Evolutionary conservation across 2,329 filamentous ascomycete species (phyloP), one percentile per base, ranked within the genome.

Genomic region (Chaetomium sp.): DNA sequence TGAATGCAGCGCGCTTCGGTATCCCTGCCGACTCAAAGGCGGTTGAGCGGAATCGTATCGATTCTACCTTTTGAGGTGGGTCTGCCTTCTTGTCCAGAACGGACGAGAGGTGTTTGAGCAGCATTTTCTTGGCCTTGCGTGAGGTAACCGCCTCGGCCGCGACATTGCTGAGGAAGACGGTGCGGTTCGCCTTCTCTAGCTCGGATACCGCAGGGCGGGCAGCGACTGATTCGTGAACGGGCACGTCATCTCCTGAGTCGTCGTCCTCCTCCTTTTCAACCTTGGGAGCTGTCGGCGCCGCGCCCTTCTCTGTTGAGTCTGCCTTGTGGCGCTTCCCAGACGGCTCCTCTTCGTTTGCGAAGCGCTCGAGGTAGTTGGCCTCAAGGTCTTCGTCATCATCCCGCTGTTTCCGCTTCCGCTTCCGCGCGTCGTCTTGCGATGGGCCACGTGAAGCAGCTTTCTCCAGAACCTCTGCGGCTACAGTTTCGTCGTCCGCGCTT

Each of bases 1-100:
- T 95, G 76, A 88, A 98, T 27, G 95, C 91, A n/a, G 94, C 95
- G 68, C 94, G 91, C 80, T 97, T 97, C 57, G 95, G 95, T 63
- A 97, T 85, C 19, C 87, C 82, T 42, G 82, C 85, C 31, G 87
- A 87, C 5, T 90, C 85, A 76, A 96, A 98, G 2, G 95, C 91
- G 16, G 93, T 92, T 8, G 94, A 98, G 64, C 95, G 91, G 82
- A 98, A 99, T 25, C 95, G 92, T 66, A 99, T 83, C 2, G 93
- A 97, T 75, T 97, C 91, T 53, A 99, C 82, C 72, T 91, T 93
- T 77, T 91, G 90, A 1, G 83, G 80, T 1, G 82, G 68, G 80
- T 80, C 71, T 75, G 82, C 70, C 76, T 82, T 75, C 47, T 77
- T 76, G 62, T 83, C 79, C 57, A 96, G 82, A 72, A 92, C 90